Evolutionary conservation across 257 asterid genomes (phyloP).

Genomic region (Ilex asprella): DNA sequence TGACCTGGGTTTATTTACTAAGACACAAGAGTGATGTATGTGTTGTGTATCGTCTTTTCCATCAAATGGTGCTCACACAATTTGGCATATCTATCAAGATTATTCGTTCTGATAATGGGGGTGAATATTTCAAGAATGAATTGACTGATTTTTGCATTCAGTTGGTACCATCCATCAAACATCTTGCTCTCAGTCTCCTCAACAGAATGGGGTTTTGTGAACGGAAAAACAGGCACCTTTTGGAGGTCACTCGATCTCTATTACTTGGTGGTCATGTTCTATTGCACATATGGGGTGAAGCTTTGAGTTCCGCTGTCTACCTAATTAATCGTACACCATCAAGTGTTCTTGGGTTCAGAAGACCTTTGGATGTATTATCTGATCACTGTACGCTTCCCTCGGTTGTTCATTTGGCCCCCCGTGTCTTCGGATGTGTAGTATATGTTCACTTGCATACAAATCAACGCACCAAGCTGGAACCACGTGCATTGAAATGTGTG

Average conservation of each 20-base stretch:
- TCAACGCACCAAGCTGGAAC: neutral
- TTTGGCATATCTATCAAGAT: neutral
- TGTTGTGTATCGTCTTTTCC: neutral
- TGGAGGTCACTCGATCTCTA: neutral
- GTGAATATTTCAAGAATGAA: neutral
- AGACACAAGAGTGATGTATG: neutral
- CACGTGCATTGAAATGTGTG: neutral
- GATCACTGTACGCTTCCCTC: neutral
- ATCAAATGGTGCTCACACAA: neutral
- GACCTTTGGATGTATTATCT: neutral
- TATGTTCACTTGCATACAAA: neutral
- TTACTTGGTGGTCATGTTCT: neutral
- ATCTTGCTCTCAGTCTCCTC: neutral
- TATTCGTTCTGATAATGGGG: neutral
- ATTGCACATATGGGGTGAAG: neutral
- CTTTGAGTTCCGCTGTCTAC: neutral
- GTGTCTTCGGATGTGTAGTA: neutral
- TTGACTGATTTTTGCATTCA: neutral
- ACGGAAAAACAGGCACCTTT: neutral
- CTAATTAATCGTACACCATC: neutral
- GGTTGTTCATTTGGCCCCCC: neutral
- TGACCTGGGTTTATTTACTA: neutral
- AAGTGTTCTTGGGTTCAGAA: neutral
- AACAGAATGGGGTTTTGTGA: neutral
- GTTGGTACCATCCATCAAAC: neutral